These are phyloP conservation scores for Coemansia javaensis DNA, from an alignment of 192 early-diverging fungal species.

Conservation along the genomic window DNA sequence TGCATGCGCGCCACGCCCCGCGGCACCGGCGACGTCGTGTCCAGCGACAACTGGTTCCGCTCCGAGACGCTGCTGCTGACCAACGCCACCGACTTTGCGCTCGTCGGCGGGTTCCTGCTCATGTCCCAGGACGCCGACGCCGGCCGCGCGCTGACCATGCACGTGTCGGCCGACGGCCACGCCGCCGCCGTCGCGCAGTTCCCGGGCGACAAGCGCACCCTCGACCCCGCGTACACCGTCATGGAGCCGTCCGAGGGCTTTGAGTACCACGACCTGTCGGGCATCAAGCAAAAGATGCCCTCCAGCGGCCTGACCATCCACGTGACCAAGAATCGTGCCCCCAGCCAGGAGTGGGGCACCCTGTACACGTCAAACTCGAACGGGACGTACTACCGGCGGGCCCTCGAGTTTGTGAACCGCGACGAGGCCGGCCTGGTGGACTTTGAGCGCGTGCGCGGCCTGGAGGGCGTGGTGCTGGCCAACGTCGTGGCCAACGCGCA, in stretches of 20 bases:
- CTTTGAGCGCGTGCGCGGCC: constrained; percentile 82
- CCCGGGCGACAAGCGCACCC: constrained; percentile 61
- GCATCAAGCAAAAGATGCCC: constrained; percentile 40
- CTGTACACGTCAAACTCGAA: constrained; percentile 91
- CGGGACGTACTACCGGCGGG: constrained; percentile 72
- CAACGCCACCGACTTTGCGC: constrained; percentile 72
- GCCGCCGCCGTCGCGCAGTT: constrained; percentile 67
- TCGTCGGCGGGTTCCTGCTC: constrained; percentile 75
- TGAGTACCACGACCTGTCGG: constrained; percentile 29
- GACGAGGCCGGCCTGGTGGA: constrained; percentile 75
- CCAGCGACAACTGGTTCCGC: constrained; percentile 56
- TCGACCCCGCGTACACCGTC: constrained; percentile 63
- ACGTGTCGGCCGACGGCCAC: constrained; percentile 71
- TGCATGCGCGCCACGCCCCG: constrained; percentile 60
- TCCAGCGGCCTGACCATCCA: constrained; percentile 59
- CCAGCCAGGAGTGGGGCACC: constrained; percentile 68
- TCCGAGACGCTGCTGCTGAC: constrained; percentile 53
- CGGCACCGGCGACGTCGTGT: constrained; percentile 54
- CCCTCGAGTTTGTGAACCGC: constrained; percentile 71
- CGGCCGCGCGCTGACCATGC: constrained; percentile 51
- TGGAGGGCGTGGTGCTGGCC: constrained; percentile 79
- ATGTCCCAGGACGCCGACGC: constrained; percentile 56
- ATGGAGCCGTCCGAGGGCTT: constrained; percentile 59
- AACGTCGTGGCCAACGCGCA: constrained; percentile 71
- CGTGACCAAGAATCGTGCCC: constrained; percentile 55